Base-by-base conservation (phyloP, 129 eudicot genomes). In the Flaveria brownii region DNA sequence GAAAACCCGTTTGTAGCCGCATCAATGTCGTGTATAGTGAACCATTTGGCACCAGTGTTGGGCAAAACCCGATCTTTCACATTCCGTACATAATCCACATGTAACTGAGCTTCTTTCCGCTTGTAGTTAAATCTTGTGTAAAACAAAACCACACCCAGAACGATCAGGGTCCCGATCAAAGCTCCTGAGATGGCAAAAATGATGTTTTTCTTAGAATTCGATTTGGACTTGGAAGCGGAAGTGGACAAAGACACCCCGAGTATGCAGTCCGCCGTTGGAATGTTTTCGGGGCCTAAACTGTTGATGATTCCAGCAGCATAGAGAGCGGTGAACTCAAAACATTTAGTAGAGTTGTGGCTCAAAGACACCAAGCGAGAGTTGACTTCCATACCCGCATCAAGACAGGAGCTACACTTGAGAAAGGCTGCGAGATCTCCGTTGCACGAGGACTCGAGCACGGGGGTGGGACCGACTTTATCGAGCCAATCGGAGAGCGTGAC, bases 261-360 rank as follows among this genome's bases (percentile, higher is more conserved):
- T 30, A 88, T 78, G 72, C 96, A 90, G 73, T 78, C 80, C 4
- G 89, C 90, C 0, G 89, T 64, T 13, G 83, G 77, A 5, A 62
- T 10, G 51, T 86, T 85, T 50, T 80, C 80, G 12, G 96, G 91
- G 0, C 96, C 96, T 50, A 59, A 84, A 18, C 62, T 67, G 79
- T 84, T 90, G 41, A 86, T 87, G 54, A 88, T 43, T 2, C 85
- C 96, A 45, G 93, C 96, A 47, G 89, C 96, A 71, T 90, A 90
- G 3, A 90, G 30, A 22, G 80, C 61, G 52, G 93, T 73, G 66
- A 84, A 90, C 49, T 72, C 85, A 64, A 90, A 90, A 59, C 96
- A 90, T 68, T 84, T 82, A 0, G 93, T 86, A 8, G 90, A 79
- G 63, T 90, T 90, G 4, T 73, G 84, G 56, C 74, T 72, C 14